These are phyloP conservation scores for Phoma sp. DNA, from an alignment of 2,329 filamentous ascomycete species.

Conservation along the genomic window DNA sequence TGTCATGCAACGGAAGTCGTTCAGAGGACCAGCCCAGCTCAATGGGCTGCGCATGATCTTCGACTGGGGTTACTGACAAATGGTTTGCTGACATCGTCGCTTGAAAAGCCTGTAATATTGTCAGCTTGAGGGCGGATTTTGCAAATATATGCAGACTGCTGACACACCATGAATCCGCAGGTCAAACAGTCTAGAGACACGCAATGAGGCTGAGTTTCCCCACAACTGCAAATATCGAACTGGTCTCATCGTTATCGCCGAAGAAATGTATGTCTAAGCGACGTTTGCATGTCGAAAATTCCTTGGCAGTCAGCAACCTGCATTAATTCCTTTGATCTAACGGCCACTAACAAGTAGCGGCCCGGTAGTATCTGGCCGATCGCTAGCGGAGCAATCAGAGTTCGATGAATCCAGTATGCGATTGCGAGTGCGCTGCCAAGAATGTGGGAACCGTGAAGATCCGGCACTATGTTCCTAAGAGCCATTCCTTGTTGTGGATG, in stretches of 20 bases:
- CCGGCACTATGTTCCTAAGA: too few relatives aligned
- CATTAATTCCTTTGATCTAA: constrained; percentile 8
- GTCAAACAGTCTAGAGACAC: neutral
- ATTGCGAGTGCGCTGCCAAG: neutral
- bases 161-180: neutral
- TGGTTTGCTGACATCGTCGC: neutral
- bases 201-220: constrained; percentile 5
- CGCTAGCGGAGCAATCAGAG: constrained; percentile 1
- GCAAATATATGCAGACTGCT: constrained; percentile 10
- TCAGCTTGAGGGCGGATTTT: constrained; percentile 1
- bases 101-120: neutral
- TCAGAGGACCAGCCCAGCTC: constrained; percentile 20
- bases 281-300: neutral
- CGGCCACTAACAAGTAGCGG: neutral
- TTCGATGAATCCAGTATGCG: neutral
- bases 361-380: neutral
- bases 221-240: neutral
- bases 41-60: neutral
- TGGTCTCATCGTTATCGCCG: constrained; percentile 1
- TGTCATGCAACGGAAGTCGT: constrained; percentile 14
- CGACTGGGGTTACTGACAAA: neutral
- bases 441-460: too few relatives aligned
- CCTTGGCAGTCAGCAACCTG: constrained; percentile 13
- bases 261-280: neutral
- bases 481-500: neutral